Percentiles rank a stretch among this genome's conserved stretches.
These are phyloP conservation scores for Samsoniella hepiali DNA, from an alignment of 2,329 filamentous ascomycete species.

Conservation along the genomic window DNA sequence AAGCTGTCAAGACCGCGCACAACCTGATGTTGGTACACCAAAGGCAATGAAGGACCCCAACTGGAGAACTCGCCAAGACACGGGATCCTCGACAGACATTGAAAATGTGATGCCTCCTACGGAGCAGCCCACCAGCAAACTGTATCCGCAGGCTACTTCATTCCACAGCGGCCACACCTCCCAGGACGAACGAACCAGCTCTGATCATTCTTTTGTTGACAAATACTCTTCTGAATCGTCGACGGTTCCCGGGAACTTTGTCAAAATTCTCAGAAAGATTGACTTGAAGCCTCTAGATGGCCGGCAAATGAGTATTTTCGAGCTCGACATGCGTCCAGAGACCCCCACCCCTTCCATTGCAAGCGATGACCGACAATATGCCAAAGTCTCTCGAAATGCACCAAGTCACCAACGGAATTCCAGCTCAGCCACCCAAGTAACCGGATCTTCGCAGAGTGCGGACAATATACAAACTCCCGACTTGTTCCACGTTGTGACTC, in stretches of 20 bases:
- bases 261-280: constrained; percentile 3
- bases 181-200: neutral
- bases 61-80: constrained; percentile 30
- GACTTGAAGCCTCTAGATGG: constrained; percentile 5
- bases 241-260: neutral
- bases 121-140: neutral
- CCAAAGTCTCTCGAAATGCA: neutral
- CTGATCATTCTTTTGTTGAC: neutral
- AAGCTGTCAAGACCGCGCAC: constrained; percentile 22
- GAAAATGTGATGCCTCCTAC: neutral
- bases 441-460: neutral
- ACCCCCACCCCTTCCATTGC: constrained; percentile 2
- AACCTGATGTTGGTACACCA: constrained; percentile 24
- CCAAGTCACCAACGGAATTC: neutral
- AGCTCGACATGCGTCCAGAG: constrained; percentile 2
- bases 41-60: constrained; percentile 37
- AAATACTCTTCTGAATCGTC: neutral
- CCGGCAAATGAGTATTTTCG: constrained; percentile 14
- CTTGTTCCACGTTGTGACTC: neutral
- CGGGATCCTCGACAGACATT: neutral
- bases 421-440: neutral
- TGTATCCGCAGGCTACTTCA: neutral
- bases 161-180: neutral
- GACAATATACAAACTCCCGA: neutral
- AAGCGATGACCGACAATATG: neutral